These are phyloP conservation scores for Serendipita sp. DNA, from an alignment of 768 basidiomycete genomes.

Conservation along the genomic window DNA sequence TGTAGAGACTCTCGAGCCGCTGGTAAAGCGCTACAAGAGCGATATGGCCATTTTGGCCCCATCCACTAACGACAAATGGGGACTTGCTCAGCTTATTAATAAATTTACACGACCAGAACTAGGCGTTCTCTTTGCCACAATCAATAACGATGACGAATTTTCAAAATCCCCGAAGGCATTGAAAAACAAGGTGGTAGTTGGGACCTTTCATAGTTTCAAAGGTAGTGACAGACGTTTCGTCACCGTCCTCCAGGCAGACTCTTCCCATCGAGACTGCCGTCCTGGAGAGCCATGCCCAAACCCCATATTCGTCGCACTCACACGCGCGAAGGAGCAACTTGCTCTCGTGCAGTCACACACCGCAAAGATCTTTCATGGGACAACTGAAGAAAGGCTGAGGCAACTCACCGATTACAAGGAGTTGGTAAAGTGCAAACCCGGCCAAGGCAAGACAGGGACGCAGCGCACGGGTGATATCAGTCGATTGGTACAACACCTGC, in stretches of 20 bases:
- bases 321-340: slow-evolving; percentile 7
- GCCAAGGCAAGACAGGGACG: background rate
- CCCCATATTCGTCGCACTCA: slow-evolving; percentile 6
- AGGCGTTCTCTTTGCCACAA: background rate
- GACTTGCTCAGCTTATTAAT: background rate
- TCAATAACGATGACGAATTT: background rate
- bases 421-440: background rate
- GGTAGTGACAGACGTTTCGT: background rate
- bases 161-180: background rate
- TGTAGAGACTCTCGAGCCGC: background rate
- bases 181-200: background rate
- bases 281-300: background rate
- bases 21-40: background rate
- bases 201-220: slow-evolving; percentile 6
- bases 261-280: background rate
- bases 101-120: background rate
- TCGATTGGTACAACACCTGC: background rate
- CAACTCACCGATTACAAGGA: background rate
- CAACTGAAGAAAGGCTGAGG: background rate
- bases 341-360: slow-evolving; percentile 2
- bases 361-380: background rate
- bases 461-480: background rate
- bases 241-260: slow-evolving; percentile 7
- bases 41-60: background rate
- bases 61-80: background rate